Conservation (phyloP, 139 green algal genomes). For the Picochlorum sp. region DNA sequence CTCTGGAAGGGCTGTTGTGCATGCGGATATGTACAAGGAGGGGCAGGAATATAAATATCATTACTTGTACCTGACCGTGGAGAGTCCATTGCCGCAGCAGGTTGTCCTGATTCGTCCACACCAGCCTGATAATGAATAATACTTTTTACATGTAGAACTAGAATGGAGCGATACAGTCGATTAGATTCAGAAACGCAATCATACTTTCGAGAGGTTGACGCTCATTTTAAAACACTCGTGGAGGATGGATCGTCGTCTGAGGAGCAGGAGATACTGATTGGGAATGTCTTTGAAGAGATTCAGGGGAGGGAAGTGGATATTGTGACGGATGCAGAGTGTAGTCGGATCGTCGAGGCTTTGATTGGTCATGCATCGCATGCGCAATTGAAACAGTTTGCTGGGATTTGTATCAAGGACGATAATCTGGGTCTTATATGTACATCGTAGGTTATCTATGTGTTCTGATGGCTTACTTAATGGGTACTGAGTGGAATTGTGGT, state of each 20-base stretch:
- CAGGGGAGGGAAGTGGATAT: conserved; percentile 18
- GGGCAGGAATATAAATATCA: conserved; percentile 59
- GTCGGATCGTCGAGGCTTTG: conserved; percentile 55
- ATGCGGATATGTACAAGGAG: conserved; percentile 80
- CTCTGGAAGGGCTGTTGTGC: conserved; percentile 56
- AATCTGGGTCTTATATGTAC: conserved; percentile 25
- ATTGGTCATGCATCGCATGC: conserved; percentile 27
- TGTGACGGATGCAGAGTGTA: conserved; percentile 37
- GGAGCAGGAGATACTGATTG: conserved; percentile 47
- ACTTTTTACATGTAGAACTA: background rate
- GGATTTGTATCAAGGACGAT: conserved; percentile 19
- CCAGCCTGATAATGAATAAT: conserved; percentile 5
- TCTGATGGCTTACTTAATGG: background rate
- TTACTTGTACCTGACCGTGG: conserved; percentile 72
- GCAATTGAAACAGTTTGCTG: conserved; percentile 16
- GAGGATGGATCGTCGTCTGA: conserved; percentile 33
- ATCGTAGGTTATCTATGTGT: conserved; percentile 8
- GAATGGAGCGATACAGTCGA: background rate
- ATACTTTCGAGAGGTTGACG: conserved; percentile 39
- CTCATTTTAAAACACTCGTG: conserved; percentile 43
- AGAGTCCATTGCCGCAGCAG: conserved; percentile 34
- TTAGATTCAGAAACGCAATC: conserved; percentile 10
- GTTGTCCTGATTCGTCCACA: conserved; percentile 21
- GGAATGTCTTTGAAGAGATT: conserved; percentile 60
- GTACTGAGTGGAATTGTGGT: background rate